A percentile compares a stretch with the other conserved stretches of the same genome.
These are phyloP conservation scores for Tritrichomonas musculus DNA, from an alignment of 208 protist genomes.

Conservation along the genomic window DNA sequence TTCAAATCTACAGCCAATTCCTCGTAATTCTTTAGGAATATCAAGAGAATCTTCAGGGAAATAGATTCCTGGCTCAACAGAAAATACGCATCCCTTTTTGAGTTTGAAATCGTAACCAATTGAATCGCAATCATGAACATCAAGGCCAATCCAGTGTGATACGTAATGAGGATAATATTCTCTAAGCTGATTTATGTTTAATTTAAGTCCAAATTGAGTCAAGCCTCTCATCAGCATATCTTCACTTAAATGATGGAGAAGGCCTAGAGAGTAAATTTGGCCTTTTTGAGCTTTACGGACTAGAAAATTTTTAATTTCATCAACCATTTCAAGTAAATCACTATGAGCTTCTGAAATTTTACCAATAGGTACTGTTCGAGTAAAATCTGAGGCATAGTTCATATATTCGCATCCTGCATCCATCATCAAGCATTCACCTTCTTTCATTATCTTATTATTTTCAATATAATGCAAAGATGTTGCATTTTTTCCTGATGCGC, in stretches of 20 bases:
- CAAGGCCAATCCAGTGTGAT: slow-evolving; percentile 9
- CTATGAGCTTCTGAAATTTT: background rate
- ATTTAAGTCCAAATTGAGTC: background rate
- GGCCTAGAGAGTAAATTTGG: background rate
- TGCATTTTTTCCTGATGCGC: background rate
- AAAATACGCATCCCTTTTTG: background rate
- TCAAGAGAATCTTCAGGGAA: background rate
- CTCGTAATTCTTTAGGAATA: background rate
- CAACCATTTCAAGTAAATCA: background rate
- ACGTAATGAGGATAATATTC: background rate
- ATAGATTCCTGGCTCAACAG: background rate
- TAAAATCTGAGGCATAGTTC: background rate
- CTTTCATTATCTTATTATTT: background rate
- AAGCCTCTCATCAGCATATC: background rate
- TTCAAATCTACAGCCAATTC: background rate
- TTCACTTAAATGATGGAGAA: background rate
- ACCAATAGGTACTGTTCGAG: background rate
- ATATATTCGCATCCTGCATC: background rate
- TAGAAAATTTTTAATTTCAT: background rate
- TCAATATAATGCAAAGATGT: background rate
- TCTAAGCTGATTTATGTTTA: background rate
- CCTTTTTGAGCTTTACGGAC: background rate
- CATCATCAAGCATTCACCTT: slow-evolving; percentile 23
- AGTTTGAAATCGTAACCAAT: background rate
- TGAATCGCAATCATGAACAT: slow-evolving; percentile 26